These are phyloP conservation scores for Alternaria novae-zelandiae DNA, from an alignment of 2,329 filamentous ascomycete species.

Conservation along the genomic window DNA sequence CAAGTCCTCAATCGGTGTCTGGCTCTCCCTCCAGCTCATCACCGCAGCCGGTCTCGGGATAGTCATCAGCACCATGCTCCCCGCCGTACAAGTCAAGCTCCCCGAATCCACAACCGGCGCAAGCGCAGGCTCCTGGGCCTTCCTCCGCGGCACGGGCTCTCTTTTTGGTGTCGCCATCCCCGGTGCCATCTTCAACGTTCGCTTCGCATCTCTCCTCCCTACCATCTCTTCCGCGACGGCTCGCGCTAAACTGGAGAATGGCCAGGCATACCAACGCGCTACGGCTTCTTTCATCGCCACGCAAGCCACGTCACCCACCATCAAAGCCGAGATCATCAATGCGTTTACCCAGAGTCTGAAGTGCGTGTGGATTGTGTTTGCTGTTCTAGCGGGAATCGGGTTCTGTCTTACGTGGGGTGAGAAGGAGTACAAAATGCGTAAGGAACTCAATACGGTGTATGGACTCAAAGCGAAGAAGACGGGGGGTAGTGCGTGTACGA, in stretches of 20 bases:
- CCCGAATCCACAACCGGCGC: conserved; percentile 29
- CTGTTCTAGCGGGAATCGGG: conserved; percentile 39
- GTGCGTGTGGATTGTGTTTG: conserved; percentile 49
- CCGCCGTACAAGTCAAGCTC: conserved; percentile 38
- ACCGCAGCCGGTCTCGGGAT: conserved; percentile 33
- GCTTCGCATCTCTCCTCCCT: conserved; percentile 20
- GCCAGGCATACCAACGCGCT: conserved; percentile 38
- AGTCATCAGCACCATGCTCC: conserved; percentile 35
- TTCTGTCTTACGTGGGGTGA: conserved; percentile 46
- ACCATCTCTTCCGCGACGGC: conserved; percentile 14
- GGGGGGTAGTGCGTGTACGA: neutral
- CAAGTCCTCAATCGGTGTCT: conserved; percentile 13
- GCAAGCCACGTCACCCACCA: conserved; percentile 13
- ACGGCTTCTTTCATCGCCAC: conserved; percentile 23
- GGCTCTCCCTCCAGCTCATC: conserved; percentile 35
- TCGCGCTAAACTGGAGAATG: conserved; percentile 17
- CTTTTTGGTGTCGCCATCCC: conserved; percentile 41
- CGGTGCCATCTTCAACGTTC: conserved; percentile 37
- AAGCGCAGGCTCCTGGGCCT: conserved; percentile 36
- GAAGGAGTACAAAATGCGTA: conserved; percentile 48
- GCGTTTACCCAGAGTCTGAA: conserved; percentile 46
- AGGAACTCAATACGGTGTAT: conserved; percentile 50
- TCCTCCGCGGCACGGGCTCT: conserved; percentile 36
- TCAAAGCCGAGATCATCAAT: conserved; percentile 36
- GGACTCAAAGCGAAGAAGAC: conserved; percentile 41